Base-by-base conservation (phyloP, 495 filamentous ascomycete genomes). In the Hypomontagnella submonticulosa region DNA sequence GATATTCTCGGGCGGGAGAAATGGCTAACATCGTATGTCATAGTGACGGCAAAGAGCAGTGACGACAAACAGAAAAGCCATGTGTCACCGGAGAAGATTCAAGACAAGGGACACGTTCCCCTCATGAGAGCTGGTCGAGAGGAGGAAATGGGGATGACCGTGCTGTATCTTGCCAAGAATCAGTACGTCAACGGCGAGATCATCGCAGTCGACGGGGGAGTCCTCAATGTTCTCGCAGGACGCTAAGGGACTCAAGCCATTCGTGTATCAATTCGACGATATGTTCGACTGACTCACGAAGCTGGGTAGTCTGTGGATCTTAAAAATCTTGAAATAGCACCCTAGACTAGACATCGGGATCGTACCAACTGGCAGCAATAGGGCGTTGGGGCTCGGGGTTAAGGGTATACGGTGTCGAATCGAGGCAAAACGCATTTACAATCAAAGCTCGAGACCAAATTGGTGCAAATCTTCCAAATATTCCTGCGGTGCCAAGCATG, bases 121-220 rank as follows among this genome's bases (percentile, higher is more conserved):
- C 73, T 84, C 4, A 80, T 78, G 30, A 67, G 86, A 53, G 68
- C 78, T 8, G 87, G 87, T 1, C 74, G 73, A 1, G 76, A 81
- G 15, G 79, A 87, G 65, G 87, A 88, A 65, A 85, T 89, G 79
- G 84, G 81, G 4, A 84, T 82, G 58, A 64, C 75, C 5, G 79
- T 85, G 27, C 66, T 89, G 34, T 88, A 82, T 68, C 66, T 89
- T 47, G 76, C 83, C 16, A 86, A 81, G 76, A 84, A 85, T 61
- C 73, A 74, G 19, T 88, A 87, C 73, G 84, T 88, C 4, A 87
- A 87, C 62, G 85, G 85, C 9, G 81, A 87, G 72, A 79, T 87
- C n/a, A 65, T 87, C 30, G 82, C 82, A 10, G 81, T 88, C 4
- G 85, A 88, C 75, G 85, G 85, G 0, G 85, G 85, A 1, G 83